phyloP scores from a whole-genome alignment of 805 yeast genomes.

The Suhomyces vadensis region DNA sequence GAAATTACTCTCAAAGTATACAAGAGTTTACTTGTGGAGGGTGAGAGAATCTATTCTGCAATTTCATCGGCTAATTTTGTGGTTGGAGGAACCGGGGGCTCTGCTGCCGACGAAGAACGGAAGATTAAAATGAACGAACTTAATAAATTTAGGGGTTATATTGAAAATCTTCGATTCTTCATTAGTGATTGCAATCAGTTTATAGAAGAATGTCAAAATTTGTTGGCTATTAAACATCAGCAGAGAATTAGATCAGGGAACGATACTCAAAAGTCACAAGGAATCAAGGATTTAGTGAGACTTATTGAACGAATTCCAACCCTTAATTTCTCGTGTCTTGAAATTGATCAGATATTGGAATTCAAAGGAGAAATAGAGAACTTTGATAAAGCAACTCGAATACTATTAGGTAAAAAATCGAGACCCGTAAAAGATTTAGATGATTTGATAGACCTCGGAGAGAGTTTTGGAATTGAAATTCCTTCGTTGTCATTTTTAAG shows the following conservation, averaged over 20 bases:
- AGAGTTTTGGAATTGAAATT: slow-evolving; percentile 57
- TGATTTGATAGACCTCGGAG: slow-evolving; percentile 58
- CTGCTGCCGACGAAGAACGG: background rate
- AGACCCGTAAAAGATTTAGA: slow-evolving; percentile 47
- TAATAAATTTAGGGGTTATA: slow-evolving; percentile 20
- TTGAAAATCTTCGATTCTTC: slow-evolving; percentile 39
- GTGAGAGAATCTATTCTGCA: slow-evolving; percentile 50
- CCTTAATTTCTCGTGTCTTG: slow-evolving; percentile 55
- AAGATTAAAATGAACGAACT: slow-evolving; percentile 13
- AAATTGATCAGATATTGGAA: slow-evolving; percentile 58
- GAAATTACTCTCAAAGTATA: slow-evolving; percentile 50
- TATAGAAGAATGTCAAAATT: slow-evolving; percentile 54
- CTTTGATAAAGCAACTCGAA: slow-evolving; percentile 49
- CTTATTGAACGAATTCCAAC: slow-evolving; percentile 49
- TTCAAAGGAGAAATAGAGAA: slow-evolving; percentile 52
- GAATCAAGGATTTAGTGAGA: slow-evolving; percentile 27
- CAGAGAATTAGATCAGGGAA: slow-evolving; percentile 45
- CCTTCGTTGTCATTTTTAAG: slow-evolving; percentile 44
- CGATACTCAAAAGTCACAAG: slow-evolving; percentile 16
- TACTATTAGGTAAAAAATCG: slow-evolving; percentile 32
- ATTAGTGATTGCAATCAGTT: slow-evolving; percentile 50
- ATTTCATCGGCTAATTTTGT: slow-evolving; percentile 30
- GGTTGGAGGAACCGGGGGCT: slow-evolving; percentile 6
- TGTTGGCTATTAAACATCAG: slow-evolving; percentile 53
- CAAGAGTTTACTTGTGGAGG: slow-evolving; percentile 50